Conservation (phyloP, 345 rosid species). For the Streptanthus diversifolius region DNA sequence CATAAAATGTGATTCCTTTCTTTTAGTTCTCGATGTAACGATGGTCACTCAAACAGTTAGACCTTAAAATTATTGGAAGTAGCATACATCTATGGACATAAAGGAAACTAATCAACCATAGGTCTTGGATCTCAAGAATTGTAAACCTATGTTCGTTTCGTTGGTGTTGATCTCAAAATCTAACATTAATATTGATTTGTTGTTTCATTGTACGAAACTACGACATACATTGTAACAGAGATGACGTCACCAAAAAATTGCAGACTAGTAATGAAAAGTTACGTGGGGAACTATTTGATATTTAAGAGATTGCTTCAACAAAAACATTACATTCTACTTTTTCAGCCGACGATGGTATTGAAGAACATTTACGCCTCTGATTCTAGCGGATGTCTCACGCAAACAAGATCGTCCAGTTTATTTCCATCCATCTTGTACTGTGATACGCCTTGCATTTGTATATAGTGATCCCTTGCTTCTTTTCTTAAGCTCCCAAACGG, state of each 20-base stretch:
- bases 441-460: slow-evolving; percentile 71
- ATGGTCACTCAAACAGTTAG: too few species aligned
- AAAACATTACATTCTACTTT: slow-evolving; percentile 14
- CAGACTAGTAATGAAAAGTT: background rate
- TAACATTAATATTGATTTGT: too few species aligned
- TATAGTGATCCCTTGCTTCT: slow-evolving; percentile 77
- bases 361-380: slow-evolving; percentile 28
- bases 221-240: too few species aligned
- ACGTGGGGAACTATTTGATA: slow-evolving; percentile 3
- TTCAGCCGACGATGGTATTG: background rate
- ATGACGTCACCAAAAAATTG: background rate
- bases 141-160: too few species aligned
- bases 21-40: too few species aligned
- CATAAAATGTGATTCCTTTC: too few species aligned
- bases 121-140: too few species aligned
- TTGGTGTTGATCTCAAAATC: too few species aligned
- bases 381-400: slow-evolving; percentile 55
- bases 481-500: slow-evolving; percentile 74
- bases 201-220: too few species aligned
- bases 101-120: too few species aligned
- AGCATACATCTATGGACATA: too few species aligned
- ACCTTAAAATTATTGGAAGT: too few species aligned
- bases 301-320: slow-evolving; percentile 6
- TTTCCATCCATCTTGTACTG: slow-evolving; percentile 97
- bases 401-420: slow-evolving; percentile 89